Percentiles rank a stretch among this genome's conserved stretches.
Evolutionary conservation across 352 stramenopile genomes (phyloP).

Genomic region (Elongisporangium anandrum): DNA sequence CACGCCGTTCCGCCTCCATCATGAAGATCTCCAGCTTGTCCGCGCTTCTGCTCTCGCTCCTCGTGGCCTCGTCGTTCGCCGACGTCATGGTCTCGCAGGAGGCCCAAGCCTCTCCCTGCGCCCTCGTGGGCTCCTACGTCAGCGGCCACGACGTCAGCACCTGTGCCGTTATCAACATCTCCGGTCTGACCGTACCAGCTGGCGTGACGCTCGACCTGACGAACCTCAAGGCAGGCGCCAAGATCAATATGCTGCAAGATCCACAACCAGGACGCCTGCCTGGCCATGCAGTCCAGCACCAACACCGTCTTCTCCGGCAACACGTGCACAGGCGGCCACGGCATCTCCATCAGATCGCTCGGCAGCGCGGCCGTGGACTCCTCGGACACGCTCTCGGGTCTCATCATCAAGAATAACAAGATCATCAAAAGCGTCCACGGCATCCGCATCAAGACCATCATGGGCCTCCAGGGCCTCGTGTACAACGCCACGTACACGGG

Average conservation of each 20-base stretch:
- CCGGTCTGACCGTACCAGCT: conserved; percentile 20
- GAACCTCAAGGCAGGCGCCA: conserved; percentile 18
- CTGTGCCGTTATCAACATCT: conserved; percentile 20
- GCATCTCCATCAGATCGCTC: conserved; percentile 27
- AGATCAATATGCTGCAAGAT: conserved; percentile 23
- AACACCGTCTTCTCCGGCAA: conserved; percentile 13
- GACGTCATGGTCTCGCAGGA: not conserved
- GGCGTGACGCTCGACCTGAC: conserved; percentile 30
- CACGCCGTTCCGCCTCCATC: not conserved
- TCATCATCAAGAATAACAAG: conserved; percentile 18
- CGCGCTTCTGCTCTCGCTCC: not conserved
- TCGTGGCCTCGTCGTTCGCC: not conserved
- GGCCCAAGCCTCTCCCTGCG: conserved; percentile 7
- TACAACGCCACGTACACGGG: conserved; percentile 13
- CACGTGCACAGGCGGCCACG: conserved; percentile 13
- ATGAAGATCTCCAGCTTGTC: not conserved
- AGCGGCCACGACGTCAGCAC: conserved; percentile 19
- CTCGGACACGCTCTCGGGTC: conserved; percentile 14
- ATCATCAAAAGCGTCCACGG: conserved; percentile 27
- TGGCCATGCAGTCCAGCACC: conserved; percentile 10
- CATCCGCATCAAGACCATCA: conserved; percentile 31
- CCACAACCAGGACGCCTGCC: conserved; percentile 25
- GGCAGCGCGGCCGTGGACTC: conserved; percentile 10
- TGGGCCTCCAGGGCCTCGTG: conserved; percentile 19
- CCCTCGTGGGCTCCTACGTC: conserved; percentile 30